Base-by-base conservation (phyloP, 352 stramenopile genomes). In the Globisporangium cylindrosporum region DNA sequence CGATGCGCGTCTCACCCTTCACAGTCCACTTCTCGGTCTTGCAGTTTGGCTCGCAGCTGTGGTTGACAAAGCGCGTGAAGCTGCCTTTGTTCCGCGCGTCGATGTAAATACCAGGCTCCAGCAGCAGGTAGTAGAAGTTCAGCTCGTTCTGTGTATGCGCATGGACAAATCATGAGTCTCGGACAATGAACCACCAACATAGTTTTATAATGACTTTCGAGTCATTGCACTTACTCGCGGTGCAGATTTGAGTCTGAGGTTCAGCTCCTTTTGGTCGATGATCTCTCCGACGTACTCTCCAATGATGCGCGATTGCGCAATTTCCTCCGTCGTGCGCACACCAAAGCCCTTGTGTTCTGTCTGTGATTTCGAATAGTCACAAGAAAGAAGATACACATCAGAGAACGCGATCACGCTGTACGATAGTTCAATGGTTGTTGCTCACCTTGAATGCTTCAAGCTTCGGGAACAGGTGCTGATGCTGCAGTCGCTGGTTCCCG, bases 11-110 rank as follows among this genome's bases (percentile, higher is more conserved):
- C 59, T 92, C 89, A 25, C 94, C 92, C 57, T 96, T 86, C 15
- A 98, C 85, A 5, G 84, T 95, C 81, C 97, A 98, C 59, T 98
- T 98, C 73, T 98, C 91, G 36, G 95, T 98, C 72, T 94, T 96
- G 71, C 95, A 98, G 72, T 98, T 98, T 0, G 93, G 93, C 57
- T 96, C 89, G 64, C 95, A 98, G 68, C 93, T 98, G 67, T 98
- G 93, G 75, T 99, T 99, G 55, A 99, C 96, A 72, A 98, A 99
- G 0, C 97, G 79, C 66, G 96, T 98, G 58, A 98, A 97, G 72
- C 93, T 97, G 18, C 96, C 96, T 55, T 94, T 92, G 59, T 89
- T 86, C 20, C 89, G 81, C 4, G 90, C 91, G 56, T 98, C 91
- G 63, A 97, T 96, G 73, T 96, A 97, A 10, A 94, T 77, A 0